Conservation (phyloP, 2,329 filamentous ascomycete species). For the Penicillium sp. region DNA sequence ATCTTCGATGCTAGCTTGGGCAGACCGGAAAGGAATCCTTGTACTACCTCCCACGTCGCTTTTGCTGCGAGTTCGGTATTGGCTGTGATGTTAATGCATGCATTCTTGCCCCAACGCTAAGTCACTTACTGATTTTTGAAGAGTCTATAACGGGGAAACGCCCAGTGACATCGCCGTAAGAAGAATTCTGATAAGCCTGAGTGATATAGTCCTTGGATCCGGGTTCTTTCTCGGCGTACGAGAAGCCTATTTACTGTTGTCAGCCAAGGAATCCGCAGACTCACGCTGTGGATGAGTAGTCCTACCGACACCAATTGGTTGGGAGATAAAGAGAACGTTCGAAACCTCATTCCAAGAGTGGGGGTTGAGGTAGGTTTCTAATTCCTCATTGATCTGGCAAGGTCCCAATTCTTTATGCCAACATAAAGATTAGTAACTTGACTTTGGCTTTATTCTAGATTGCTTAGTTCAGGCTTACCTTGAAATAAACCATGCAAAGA, state of each 20-base stretch:
- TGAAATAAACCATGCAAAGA: slow-evolving; percentile 42
- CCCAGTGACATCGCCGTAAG: slow-evolving; percentile 44
- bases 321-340: slow-evolving; percentile 61
- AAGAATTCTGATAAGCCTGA: slow-evolving; percentile 48
- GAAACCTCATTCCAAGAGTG: slow-evolving; percentile 60
- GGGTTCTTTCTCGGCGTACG: slow-evolving; percentile 34
- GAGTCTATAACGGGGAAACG: slow-evolving; percentile 47
- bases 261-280: neutral
- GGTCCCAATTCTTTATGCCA: slow-evolving; percentile 40
- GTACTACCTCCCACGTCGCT: slow-evolving; percentile 56
- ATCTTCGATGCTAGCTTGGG: slow-evolving; percentile 50
- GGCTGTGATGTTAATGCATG: slow-evolving; percentile 42
- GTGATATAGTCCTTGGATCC: slow-evolving; percentile 47
- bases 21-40: slow-evolving; percentile 53
- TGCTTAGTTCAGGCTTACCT: neutral
- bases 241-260: slow-evolving; percentile 28
- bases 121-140: neutral
- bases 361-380: slow-evolving; percentile 53
- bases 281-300: neutral
- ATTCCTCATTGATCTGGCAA: slow-evolving; percentile 45
- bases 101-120: neutral
- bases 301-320: slow-evolving; percentile 58
- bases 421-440: neutral
- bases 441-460: neutral
- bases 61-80: slow-evolving; percentile 58